Conservation (phyloP, 2,329 filamentous ascomycete genomes). For the Didymella pinodella region DNA sequence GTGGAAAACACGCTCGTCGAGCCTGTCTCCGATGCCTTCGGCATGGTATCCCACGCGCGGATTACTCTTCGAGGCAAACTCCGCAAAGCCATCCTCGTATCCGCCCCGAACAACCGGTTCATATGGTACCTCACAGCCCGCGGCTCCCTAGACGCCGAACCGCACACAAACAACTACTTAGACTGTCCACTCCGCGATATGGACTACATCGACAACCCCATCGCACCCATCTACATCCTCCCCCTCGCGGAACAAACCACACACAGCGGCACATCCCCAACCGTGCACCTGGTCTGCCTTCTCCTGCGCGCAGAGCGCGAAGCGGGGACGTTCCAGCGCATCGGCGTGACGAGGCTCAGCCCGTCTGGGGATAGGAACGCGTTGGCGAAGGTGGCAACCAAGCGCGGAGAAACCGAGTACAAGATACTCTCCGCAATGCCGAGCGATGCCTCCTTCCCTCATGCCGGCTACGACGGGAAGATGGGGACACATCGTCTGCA, state of each 20-base stretch:
- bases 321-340: background rate
- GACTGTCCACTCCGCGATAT: slow-evolving; percentile 21
- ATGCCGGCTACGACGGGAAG: background rate
- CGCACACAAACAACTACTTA: slow-evolving; percentile 20
- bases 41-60: background rate
- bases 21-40: background rate
- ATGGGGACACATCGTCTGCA: too few species aligned
- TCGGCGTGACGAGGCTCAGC: slow-evolving; percentile 6
- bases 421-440: background rate
- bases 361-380: background rate
- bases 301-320: background rate
- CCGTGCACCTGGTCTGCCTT: background rate
- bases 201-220: slow-evolving; percentile 12
- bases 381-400: background rate
- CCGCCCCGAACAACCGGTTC: background rate
- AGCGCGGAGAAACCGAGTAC: background rate
- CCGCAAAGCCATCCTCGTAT: background rate
- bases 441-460: background rate
- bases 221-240: slow-evolving; percentile 1
- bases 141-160: slow-evolving; percentile 5
- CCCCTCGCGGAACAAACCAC: too few species aligned
- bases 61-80: slow-evolving; percentile 1
- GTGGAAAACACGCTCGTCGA: background rate
- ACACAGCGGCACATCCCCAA: background rate
- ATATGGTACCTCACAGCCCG: slow-evolving; percentile 6